phyloP scores from a whole-genome alignment of 2,329 filamentous ascomycete genomes.

The Taxawa tesnikishii region DNA sequence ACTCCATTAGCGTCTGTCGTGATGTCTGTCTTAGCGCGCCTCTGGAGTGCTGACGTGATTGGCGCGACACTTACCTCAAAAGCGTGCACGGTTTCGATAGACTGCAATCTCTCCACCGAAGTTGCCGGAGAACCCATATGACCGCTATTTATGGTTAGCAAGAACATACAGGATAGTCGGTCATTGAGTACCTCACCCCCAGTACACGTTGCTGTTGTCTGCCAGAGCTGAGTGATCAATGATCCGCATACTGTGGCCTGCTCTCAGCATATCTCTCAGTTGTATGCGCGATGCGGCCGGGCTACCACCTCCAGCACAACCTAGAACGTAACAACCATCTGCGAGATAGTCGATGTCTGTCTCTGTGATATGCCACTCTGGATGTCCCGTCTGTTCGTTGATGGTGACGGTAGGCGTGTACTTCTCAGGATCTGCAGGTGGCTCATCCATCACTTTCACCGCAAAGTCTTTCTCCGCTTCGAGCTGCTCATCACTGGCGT shows the following conservation, averaged over 20 bases:
- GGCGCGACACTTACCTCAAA: constrained; percentile 34
- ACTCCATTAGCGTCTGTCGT: constrained; percentile 45
- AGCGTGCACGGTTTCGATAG: constrained; percentile 37
- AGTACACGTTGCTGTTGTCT: constrained; percentile 40
- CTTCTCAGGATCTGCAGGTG: constrained; percentile 13
- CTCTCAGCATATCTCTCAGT: constrained; percentile 37
- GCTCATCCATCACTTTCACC: constrained; percentile 19
- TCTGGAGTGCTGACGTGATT: constrained; percentile 30
- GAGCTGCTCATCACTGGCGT: constrained; percentile 7
- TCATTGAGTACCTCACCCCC: too few relatives aligned
- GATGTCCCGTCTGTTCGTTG: constrained; percentile 32
- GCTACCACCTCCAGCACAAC: constrained; percentile 47
- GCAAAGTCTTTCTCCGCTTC: constrained; percentile 18
- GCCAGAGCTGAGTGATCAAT: constrained; percentile 38
- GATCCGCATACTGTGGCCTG: constrained; percentile 39
- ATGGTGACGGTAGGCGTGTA: constrained; percentile 32
- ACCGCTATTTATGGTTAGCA: too few relatives aligned
- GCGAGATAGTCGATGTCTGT: constrained; percentile 46
- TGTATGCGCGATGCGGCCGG: constrained; percentile 41
- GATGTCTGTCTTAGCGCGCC: constrained; percentile 39
- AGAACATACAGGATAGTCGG: too few relatives aligned
- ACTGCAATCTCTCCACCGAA: constrained; percentile 46
- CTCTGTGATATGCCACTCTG: constrained; percentile 45
- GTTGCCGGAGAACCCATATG: constrained; percentile 49
- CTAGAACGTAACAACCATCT: constrained; percentile 49